phyloP scores from a whole-genome alignment of 2,329 filamentous ascomycete genomes.

The Fonsecaea monophora region DNA sequence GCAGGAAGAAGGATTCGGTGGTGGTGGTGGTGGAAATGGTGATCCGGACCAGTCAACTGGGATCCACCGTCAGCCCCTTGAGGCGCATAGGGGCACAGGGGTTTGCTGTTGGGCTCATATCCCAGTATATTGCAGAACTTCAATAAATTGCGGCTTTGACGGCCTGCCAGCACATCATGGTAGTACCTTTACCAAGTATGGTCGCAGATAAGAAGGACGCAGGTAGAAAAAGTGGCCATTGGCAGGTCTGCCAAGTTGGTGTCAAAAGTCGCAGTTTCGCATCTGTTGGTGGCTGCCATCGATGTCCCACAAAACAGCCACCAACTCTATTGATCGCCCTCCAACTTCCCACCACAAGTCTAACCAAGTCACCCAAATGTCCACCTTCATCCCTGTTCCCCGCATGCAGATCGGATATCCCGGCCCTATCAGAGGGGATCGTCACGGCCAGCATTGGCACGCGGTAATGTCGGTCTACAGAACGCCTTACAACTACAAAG shows the following conservation, averaged over 20 bases:
- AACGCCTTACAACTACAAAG: slow-evolving; percentile 15
- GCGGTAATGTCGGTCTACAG: slow-evolving; percentile 14
- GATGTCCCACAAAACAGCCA: slow-evolving; percentile 11
- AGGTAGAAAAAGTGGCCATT: background rate
- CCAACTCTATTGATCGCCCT: background rate
- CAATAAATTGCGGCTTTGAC: background rate
- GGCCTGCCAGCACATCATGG: background rate
- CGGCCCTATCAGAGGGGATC: background rate
- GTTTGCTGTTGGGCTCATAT: background rate
- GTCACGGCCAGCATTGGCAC: background rate
- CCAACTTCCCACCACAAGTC: background rate
- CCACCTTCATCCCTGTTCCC: slow-evolving; percentile 1
- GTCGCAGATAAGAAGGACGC: background rate
- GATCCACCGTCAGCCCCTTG: too few relatives aligned
- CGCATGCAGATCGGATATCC: slow-evolving; percentile 3
- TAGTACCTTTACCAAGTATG: background rate
- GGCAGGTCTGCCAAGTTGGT: background rate
- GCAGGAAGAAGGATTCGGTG: too few relatives aligned
- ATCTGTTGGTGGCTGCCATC: background rate
- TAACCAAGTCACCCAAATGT: background rate
- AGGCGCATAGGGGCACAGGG: background rate
- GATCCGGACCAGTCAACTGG: too few relatives aligned
- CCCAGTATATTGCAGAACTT: background rate
- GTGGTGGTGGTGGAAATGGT: too few relatives aligned
- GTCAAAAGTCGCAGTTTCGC: background rate